Percentiles rank a stretch among this genome's conserved stretches.
These are phyloP conservation scores for Graphiopsis chlorocephala DNA, from an alignment of 2,329 filamentous ascomycete genomes.

Conservation along the genomic window DNA sequence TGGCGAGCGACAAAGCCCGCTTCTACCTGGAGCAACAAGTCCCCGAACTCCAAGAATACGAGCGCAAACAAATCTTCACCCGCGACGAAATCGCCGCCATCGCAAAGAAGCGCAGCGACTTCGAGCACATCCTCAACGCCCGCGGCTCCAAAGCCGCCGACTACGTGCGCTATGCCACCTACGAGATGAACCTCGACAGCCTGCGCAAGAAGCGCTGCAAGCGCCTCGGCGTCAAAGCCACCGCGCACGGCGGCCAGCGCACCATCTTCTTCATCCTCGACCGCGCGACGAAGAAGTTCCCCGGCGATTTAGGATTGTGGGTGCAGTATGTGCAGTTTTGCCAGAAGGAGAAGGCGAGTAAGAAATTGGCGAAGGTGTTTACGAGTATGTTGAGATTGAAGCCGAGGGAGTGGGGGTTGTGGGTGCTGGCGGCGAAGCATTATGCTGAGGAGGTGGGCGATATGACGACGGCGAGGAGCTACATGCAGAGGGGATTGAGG, in stretches of 20 bases:
- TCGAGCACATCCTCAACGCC: conserved; percentile 85
- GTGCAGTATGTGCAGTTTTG: conserved; percentile 85
- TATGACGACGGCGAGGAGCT: conserved; percentile 78
- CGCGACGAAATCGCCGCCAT: conserved; percentile 88
- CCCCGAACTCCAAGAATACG: conserved; percentile 86
- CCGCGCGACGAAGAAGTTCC: conserved; percentile 78
- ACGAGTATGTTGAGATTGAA: conserved; percentile 76
- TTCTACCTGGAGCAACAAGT: conserved; percentile 92
- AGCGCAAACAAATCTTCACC: conserved; percentile 86
- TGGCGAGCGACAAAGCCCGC: conserved; percentile 84
- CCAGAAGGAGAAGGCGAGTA: conserved; percentile 61
- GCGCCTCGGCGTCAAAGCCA: conserved; percentile 72
- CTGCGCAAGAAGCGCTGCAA: conserved; percentile 80
- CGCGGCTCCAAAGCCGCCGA: conserved; percentile 73
- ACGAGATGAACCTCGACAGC: conserved; percentile 65
- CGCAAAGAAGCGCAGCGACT: conserved; percentile 84
- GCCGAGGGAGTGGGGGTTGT: conserved; percentile 77
- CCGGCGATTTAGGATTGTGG: conserved; percentile 79
- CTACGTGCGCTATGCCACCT: conserved; percentile 78
- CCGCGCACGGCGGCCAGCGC: conserved; percentile 67
- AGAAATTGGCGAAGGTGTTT: conserved; percentile 59
- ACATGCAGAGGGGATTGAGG: conserved; percentile 84
- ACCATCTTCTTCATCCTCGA: conserved; percentile 89
- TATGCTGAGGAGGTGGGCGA: conserved; percentile 77
- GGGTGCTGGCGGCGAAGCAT: conserved; percentile 78